Evolutionary conservation across 1,139 yeast genomes (phyloP), one percentile per base, ranked within the genome.

Genomic region (Geotrichum candidum): DNA sequence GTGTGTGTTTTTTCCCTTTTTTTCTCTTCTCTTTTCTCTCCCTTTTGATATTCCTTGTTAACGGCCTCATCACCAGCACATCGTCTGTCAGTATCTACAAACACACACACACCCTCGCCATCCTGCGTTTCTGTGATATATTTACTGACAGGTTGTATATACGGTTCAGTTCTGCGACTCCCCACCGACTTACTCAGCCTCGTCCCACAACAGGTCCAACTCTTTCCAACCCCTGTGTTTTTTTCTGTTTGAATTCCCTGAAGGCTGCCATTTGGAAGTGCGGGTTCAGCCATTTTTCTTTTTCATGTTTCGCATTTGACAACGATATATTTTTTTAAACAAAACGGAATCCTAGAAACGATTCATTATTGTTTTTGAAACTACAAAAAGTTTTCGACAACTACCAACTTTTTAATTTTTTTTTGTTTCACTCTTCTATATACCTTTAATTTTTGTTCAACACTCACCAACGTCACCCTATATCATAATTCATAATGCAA

Each of bases 231-330:
- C 48, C 48, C 48, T 41, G 48, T 13, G 22, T 41, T 41, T 41
- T 41, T 41, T 41, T 41, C 15, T 27, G n/a, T 50, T 29, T 50
- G 33, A 38, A 4, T 18, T 31, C 48, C 54, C 22, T 38, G 18
- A 38, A 35, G 22, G 29, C 48, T 5, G 27, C n/a, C 10, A 13
- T 23, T 38, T 53, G 56, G 3, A 18, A 53, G 9, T 53, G 25
- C 22, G 18, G 25, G 54, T 52, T 52, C 54, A 52, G 54, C 54
- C 54, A 52, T 52, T 52, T 52, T 31, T 13, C 27, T 18, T 29
- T 29, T 52, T n/a, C 23, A 52, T 11, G 35, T 52, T 15, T 52
- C 23, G 48, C 48, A 41, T 41, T 41, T 41, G n/a, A 29, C 5
- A 29, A 29, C 33, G 7, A 29, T 29, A 29, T 54, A 7, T 54